These are phyloP conservation scores for Wickerhamiella allomyrinae DNA, from an alignment of 805 yeast genomes.

Conservation along the genomic window DNA sequence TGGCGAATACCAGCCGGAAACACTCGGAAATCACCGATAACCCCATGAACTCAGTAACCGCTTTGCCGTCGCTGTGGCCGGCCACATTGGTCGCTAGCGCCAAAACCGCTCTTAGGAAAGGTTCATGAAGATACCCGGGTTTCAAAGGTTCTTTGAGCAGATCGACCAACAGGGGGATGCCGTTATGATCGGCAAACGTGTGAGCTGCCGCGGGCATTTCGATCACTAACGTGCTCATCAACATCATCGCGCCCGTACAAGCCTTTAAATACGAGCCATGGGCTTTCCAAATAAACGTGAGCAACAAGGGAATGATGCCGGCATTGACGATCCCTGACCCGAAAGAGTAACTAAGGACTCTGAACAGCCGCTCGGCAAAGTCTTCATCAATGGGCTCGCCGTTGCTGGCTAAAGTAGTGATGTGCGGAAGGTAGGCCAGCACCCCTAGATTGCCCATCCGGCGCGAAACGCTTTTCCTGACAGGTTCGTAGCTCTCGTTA, in stretches of 20 bases:
- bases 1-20: not conserved
- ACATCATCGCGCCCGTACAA: not conserved
- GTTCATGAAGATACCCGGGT: not conserved
- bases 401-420: not conserved
- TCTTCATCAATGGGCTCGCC: not conserved
- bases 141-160: no score
- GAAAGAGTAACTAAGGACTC: not conserved
- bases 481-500: not conserved
- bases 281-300: not conserved
- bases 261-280: not conserved
- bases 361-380: not conserved
- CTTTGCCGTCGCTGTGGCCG: not conserved
- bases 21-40: not conserved
- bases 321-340: not conserved
- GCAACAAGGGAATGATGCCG: not conserved
- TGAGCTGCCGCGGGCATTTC: not conserved
- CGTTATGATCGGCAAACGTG: not conserved
- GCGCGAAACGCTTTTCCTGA: not conserved
- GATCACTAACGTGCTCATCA: not conserved
- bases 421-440: not conserved
- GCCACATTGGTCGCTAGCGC: not conserved
- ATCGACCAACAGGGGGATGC: not conserved
- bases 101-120: not conserved
- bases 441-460: not conserved
- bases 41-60: not conserved